phyloP scores from a whole-genome alignment of 306 rosid genomes.

The Cucurbita moschata region DNA sequence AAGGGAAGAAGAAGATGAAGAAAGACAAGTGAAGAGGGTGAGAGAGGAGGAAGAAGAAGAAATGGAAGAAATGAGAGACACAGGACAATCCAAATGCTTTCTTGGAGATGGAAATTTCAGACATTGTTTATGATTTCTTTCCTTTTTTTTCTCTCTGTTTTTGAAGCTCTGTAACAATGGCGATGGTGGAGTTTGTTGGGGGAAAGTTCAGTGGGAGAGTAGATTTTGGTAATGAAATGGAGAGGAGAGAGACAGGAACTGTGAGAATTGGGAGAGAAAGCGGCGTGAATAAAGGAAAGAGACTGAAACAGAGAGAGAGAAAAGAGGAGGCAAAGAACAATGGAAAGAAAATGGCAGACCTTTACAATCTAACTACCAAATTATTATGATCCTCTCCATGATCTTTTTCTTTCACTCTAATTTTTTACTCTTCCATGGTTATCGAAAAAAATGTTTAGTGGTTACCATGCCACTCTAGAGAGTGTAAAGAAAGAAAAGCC shows the following conservation, averaged over 20 bases:
- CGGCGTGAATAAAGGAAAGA: constrained; percentile 82
- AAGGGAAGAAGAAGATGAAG: constrained; percentile 83
- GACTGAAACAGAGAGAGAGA: neutral
- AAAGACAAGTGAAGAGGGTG: constrained; percentile 70
- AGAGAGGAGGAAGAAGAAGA: constrained; percentile 22
- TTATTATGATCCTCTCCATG: neutral
- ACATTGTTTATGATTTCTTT: constrained; percentile 22
- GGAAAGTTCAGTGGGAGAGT: constrained; percentile 6
- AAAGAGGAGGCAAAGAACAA: neutral
- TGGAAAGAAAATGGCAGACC: neutral
- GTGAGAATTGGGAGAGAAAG: constrained; percentile 19
- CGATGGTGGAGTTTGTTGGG: constrained; percentile 11
- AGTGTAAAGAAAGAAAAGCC: too few species aligned
- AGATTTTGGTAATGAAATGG: neutral
- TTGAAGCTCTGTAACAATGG: constrained; percentile 1
- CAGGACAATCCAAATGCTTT: constrained; percentile 1
- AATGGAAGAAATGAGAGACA: constrained; percentile 5
- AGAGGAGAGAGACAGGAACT: constrained; percentile 9
- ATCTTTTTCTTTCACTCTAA: neutral
- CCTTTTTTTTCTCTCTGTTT: neutral
- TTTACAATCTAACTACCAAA: neutral
- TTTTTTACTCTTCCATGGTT: too few species aligned
- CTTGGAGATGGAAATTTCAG: constrained; percentile 41
- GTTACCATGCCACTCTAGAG: too few species aligned
- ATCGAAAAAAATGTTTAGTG: too few species aligned